Percentiles rank a stretch among this genome's conserved stretches.
These are phyloP conservation scores for Dryadomyces sulphureus DNA, from an alignment of 2,329 filamentous ascomycete species.

Conservation along the genomic window DNA sequence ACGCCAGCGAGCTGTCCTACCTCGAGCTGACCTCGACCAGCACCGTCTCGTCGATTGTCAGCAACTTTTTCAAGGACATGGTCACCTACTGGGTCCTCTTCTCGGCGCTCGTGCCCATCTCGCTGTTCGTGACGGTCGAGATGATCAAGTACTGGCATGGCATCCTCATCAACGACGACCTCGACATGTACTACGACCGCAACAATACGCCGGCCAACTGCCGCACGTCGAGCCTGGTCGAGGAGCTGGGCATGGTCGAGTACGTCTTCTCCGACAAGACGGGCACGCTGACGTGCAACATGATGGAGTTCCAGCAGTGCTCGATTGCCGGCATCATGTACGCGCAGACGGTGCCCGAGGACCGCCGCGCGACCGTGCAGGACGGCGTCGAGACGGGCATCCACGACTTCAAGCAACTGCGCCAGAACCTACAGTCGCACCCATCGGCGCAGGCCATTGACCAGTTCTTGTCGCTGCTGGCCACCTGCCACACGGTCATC, in stretches of 20 bases:
- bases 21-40: conserved; percentile 51
- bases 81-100: conserved; percentile 98
- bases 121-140: conserved; percentile 93
- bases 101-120: conserved; percentile 91
- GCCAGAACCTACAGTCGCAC: conserved; percentile 50
- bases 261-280: conserved; percentile 97
- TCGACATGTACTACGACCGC: conserved; percentile 95
- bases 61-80: conserved; percentile 83
- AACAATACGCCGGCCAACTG: conserved; percentile 93
- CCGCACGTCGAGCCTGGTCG: conserved; percentile 87
- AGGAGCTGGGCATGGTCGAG: conserved; percentile 95
- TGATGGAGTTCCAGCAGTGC: conserved; percentile 96
- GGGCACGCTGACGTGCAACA: conserved; percentile 77
- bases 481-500: conserved; percentile 94
- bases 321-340: conserved; percentile 91
- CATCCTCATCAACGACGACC: conserved; percentile 92
- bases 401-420: conserved; percentile 67
- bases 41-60: conserved; percentile 39
- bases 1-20: conserved; percentile 52
- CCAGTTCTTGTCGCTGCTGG: conserved; percentile 74
- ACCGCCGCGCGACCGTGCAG: conserved; percentile 64
- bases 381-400: conserved; percentile 68
- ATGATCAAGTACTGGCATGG: conserved; percentile 97
- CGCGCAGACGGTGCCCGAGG: conserved; percentile 80
- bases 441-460: conserved; percentile 39